These are phyloP conservation scores for Peniophora sp. DNA, from an alignment of 1,284 basidiomycete species.

Conservation along the genomic window DNA sequence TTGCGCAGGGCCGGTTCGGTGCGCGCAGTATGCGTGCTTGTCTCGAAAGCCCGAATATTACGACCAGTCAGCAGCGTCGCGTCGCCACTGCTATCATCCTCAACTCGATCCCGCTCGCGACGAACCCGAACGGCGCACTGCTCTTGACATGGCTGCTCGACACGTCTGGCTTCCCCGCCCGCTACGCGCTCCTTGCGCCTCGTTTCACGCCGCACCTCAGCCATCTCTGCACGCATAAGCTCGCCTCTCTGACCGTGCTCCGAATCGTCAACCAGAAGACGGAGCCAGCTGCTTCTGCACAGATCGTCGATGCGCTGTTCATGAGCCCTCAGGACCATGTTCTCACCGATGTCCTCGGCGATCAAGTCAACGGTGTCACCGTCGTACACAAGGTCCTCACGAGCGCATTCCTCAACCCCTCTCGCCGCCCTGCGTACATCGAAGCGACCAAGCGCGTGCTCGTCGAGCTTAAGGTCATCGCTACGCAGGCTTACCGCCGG, in stretches of 20 bases:
- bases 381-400: conserved; percentile 92
- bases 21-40: conserved; percentile 97
- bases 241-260: conserved; percentile 90
- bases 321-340: conserved; percentile 81
- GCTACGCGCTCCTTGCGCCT: conserved; percentile 88
- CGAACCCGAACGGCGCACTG: conserved; percentile 94
- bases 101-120: conserved; percentile 96
- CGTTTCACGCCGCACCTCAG: conserved; percentile 94
- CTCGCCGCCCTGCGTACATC: conserved; percentile 61
- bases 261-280: conserved; percentile 90
- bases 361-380: conserved; percentile 92
- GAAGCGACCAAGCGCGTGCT: conserved; percentile 87
- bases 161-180: conserved; percentile 85
- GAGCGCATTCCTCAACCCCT: conserved; percentile 72
- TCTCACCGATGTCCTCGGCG: conserved; percentile 87
- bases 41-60: conserved; percentile 84
- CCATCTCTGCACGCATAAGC: conserved; percentile 95
- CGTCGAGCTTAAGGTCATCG: conserved; percentile 82
- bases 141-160: conserved; percentile 96
- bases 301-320: conserved; percentile 82
- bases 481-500: conserved; percentile 87
- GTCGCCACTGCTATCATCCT: conserved; percentile 92
- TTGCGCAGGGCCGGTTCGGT: conserved; percentile 94
- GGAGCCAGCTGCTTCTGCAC: conserved; percentile 75
- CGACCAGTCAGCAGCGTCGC: conserved; percentile 85